A percentile compares a stretch with the other conserved stretches of the same genome.
phyloP scores from a whole-genome alignment of 2,329 filamentous ascomycete genomes.

The Endothia cerciana region DNA sequence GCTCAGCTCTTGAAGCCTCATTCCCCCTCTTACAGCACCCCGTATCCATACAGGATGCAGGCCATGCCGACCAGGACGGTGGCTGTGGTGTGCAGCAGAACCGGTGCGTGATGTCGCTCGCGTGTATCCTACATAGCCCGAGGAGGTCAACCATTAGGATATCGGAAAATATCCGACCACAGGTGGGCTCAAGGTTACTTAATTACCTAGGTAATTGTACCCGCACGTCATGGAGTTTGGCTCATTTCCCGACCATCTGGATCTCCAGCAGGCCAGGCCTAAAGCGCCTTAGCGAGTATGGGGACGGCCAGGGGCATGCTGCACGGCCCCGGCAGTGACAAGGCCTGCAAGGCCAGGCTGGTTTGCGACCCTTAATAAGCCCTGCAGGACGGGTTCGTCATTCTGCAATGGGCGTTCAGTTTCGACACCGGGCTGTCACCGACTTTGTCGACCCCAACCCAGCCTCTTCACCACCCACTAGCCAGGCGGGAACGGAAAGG shows the following conservation, averaged over 20 bases:
- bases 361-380: constrained; percentile 6
- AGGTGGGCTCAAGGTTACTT: too few species aligned
- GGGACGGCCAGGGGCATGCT: constrained; percentile 14
- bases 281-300: constrained; percentile 14
- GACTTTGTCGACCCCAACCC: background rate
- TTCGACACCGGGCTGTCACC: constrained; percentile 1
- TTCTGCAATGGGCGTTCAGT: background rate
- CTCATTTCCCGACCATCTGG: constrained; percentile 13
- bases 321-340: constrained; percentile 13
- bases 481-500: too few species aligned
- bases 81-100: too few species aligned
- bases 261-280: constrained; percentile 5
- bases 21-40: too few species aligned
- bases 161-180: too few species aligned
- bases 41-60: too few species aligned
- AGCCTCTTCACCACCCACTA: too few species aligned
- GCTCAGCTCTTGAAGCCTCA: too few species aligned
- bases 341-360: background rate
- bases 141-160: too few species aligned
- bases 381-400: constrained; percentile 2
- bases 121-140: too few species aligned
- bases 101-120: too few species aligned
- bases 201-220: background rate
- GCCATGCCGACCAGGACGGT: too few species aligned
- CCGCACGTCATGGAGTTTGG: background rate